Evolutionary conservation across 192 early-diverging fungal species (phyloP).

Genomic region (Chytriomyces confervae): DNA sequence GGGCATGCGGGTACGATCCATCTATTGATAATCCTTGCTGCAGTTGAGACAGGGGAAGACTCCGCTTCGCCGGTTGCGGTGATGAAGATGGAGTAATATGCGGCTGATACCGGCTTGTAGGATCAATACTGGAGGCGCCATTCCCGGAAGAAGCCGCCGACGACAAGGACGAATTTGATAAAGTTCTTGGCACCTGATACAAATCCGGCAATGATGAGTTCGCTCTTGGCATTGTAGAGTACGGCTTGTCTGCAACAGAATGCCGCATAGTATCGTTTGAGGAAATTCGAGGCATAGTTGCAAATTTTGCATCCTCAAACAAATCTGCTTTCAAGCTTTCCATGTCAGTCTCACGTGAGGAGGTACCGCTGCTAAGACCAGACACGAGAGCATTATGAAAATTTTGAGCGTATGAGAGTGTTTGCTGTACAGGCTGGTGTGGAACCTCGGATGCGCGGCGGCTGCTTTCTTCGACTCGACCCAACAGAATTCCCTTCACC

Average conservation of each 20-base stretch:
- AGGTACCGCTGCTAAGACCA: neutral
- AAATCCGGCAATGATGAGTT: neutral
- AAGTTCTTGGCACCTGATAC: neutral
- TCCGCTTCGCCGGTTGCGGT: neutral
- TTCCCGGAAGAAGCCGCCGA: neutral
- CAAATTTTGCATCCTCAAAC: neutral
- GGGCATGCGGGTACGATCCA: neutral
- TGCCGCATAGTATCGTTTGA: neutral
- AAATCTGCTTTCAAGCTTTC: neutral
- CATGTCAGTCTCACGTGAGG: neutral
- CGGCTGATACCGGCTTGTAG: neutral
- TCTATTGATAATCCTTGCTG: neutral
- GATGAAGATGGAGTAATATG: constrained; percentile 4
- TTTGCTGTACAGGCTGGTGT: too few relatives aligned
- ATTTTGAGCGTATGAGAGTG: too few relatives aligned
- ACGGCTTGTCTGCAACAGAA: neutral
- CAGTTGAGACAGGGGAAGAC: neutral
- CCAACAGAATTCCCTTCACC: constrained; percentile 25
- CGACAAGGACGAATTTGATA: constrained; percentile 11
- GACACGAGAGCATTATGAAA: neutral
- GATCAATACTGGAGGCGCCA: neutral
- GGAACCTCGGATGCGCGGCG: neutral
- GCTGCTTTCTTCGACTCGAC: constrained; percentile 19
- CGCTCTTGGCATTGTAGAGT: constrained; percentile 7
- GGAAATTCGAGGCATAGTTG: neutral